Evolutionary conservation across 495 filamentous ascomycete species (phyloP).

Genomic region (Bryoglossum gracile): DNA sequence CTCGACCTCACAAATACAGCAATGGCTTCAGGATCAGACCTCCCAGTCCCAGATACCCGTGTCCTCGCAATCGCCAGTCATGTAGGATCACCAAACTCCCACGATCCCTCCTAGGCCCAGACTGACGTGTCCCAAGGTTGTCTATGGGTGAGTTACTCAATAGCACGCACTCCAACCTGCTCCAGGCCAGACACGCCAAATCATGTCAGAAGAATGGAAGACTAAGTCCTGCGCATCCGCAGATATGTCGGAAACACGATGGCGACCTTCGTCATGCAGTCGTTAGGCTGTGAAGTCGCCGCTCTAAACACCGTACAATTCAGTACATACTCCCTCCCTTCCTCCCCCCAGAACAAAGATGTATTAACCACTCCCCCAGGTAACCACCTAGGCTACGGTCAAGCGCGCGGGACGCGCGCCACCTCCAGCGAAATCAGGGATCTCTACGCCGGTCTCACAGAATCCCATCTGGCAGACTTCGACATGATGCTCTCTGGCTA

Average conservation of each 20-base stretch:
- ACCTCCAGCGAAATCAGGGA: constrained; percentile 77
- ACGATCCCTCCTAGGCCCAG: constrained; percentile 4
- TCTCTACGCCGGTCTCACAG: constrained; percentile 75
- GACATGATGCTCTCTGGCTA: constrained; percentile 92
- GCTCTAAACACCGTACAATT: constrained; percentile 94
- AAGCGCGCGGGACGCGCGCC: constrained; percentile 74
- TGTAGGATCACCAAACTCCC: constrained; percentile 53
- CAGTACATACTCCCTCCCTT: constrained; percentile 44
- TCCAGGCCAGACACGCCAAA: too few relatives aligned
- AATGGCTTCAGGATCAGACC: too few relatives aligned
- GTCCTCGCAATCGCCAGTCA: constrained; percentile 95
- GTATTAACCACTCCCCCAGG: constrained; percentile 40
- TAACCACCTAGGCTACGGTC: constrained; percentile 87
- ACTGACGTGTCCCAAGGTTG: constrained; percentile 48
- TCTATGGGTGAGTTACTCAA: constrained; percentile 62
- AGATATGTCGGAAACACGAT: constrained; percentile 98
- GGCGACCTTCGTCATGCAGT: constrained; percentile 86
- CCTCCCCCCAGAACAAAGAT: neutral
- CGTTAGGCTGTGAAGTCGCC: constrained; percentile 85
- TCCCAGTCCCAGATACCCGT: constrained; percentile 71
- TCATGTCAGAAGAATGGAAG: too few relatives aligned
- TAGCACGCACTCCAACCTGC: too few relatives aligned
- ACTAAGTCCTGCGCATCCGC: too few relatives aligned
- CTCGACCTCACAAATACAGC: too few relatives aligned
- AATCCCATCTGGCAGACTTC: constrained; percentile 76